These are phyloP conservation scores for Didymella arachidicola DNA, from an alignment of 2,329 filamentous ascomycete genomes.

Conservation along the genomic window DNA sequence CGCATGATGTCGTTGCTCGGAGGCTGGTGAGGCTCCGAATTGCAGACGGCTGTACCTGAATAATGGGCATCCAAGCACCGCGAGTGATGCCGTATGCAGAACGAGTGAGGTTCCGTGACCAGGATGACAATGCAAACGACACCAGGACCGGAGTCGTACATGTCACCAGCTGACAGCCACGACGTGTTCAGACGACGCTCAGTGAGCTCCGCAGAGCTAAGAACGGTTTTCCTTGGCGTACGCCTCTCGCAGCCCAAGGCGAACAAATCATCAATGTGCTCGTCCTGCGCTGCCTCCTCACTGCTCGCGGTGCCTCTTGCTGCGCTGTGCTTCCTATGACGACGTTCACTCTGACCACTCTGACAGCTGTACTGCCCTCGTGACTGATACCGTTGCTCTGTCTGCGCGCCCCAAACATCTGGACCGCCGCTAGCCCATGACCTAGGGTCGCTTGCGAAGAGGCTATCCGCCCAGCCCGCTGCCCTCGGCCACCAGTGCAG, in stretches of 20 bases:
- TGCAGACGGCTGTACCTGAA: constrained; percentile 2
- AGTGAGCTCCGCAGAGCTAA: constrained; percentile 17
- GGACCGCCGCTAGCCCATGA: constrained; percentile 22
- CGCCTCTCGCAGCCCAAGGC: constrained; percentile 13
- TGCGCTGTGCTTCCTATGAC: constrained; percentile 18
- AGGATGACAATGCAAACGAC: background rate
- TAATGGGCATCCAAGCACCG: background rate
- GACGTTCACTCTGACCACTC: constrained; percentile 12
- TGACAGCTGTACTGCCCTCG: constrained; percentile 19
- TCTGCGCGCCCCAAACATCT: constrained; percentile 14
- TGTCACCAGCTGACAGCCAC: constrained; percentile 9
- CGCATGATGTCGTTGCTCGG: constrained; percentile 21
- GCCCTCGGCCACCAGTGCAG: constrained; percentile 26
- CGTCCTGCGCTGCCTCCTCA: constrained; percentile 11
- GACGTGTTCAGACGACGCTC: constrained; percentile 22
- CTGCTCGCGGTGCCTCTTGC: constrained; percentile 9
- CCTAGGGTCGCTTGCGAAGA: constrained; percentile 28
- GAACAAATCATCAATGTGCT: constrained; percentile 13
- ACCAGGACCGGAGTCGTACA: constrained; percentile 1
- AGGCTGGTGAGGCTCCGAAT: constrained; percentile 7
- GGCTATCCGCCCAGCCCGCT: constrained; percentile 34
- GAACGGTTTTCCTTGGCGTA: constrained; percentile 19
- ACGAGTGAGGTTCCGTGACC: constrained; percentile 7
- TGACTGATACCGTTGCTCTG: constrained; percentile 16
- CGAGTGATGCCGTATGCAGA: constrained; percentile 3